phyloP scores from a whole-genome alignment of 495 filamentous ascomycete genomes.

The Penicillium silybi region DNA sequence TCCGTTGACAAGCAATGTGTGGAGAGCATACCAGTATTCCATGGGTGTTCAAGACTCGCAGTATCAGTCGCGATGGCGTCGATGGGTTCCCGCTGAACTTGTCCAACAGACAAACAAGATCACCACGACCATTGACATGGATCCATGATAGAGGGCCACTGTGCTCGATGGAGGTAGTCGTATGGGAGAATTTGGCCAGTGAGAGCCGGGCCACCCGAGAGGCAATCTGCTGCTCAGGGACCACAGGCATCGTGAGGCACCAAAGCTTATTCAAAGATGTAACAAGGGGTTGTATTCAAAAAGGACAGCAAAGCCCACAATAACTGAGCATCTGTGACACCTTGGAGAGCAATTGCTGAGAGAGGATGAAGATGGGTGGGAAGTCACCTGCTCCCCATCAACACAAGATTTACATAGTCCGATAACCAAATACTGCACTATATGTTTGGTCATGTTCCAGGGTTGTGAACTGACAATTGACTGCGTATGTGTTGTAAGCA shows the following conservation, averaged over 20 bases:
- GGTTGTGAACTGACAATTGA: too few species aligned
- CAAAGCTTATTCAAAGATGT: neutral
- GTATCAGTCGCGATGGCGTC: conserved; percentile 10
- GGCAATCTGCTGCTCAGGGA: neutral
- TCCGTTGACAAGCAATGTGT: neutral
- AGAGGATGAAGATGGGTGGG: neutral
- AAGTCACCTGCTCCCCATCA: neutral
- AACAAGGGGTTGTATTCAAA: neutral
- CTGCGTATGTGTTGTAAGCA: too few species aligned
- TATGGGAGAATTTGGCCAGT: conserved; percentile 43
- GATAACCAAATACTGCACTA: too few species aligned
- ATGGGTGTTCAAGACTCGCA: conserved; percentile 25
- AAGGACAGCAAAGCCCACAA: neutral
- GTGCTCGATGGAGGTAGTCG: conserved; percentile 30
- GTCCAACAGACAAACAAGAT: conserved; percentile 30
- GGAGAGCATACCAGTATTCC: conserved; percentile 26
- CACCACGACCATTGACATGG: conserved; percentile 33
- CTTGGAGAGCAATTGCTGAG: neutral
- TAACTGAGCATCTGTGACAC: neutral
- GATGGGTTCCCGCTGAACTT: neutral
- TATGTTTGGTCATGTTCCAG: too few species aligned
- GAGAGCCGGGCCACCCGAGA: conserved; percentile 23
- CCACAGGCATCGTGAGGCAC: neutral
- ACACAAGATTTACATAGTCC: neutral
- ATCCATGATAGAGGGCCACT: conserved; percentile 35